These are phyloP conservation scores for Plasmodiophora brassicae DNA, from an alignment of 208 protist genomes.

Conservation along the genomic window DNA sequence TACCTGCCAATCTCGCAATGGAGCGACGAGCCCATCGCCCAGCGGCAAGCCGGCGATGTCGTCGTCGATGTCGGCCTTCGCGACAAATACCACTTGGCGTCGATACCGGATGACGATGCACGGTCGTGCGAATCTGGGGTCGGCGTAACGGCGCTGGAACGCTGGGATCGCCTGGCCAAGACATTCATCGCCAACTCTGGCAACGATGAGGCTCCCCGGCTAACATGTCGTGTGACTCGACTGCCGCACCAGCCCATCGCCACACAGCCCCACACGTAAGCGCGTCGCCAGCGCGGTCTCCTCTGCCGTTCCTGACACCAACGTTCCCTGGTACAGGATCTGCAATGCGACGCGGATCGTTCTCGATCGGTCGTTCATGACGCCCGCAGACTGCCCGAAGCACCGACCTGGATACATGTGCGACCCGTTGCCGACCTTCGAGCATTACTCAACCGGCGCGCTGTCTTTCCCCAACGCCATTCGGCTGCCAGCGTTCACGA, in stretches of 20 bases:
- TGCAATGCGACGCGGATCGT: not conserved
- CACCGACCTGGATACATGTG: not conserved
- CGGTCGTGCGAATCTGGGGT: not conserved
- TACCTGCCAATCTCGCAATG: too few species aligned
- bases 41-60: too few species aligned
- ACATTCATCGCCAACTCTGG: not conserved
- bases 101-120: too few species aligned
- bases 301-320: not conserved
- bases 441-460: not conserved
- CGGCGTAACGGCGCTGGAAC: not conserved
- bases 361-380: not conserved
- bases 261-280: slow-evolving; percentile 1
- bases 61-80: too few species aligned
- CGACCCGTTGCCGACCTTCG: not conserved
- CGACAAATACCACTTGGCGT: too few species aligned
- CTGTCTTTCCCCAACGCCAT: not conserved
- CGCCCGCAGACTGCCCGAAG: not conserved
- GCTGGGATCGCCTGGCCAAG: not conserved
- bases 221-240: not conserved
- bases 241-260: not conserved
- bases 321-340: not conserved
- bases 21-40: too few species aligned
- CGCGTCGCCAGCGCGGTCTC: not conserved
- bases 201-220: not conserved
- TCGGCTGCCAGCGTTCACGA: not conserved